Percentiles rank a stretch among this genome's conserved stretches.
Evolutionary conservation across 139 green algal genomes (phyloP).

Genomic region (Closterium sp.): DNA sequence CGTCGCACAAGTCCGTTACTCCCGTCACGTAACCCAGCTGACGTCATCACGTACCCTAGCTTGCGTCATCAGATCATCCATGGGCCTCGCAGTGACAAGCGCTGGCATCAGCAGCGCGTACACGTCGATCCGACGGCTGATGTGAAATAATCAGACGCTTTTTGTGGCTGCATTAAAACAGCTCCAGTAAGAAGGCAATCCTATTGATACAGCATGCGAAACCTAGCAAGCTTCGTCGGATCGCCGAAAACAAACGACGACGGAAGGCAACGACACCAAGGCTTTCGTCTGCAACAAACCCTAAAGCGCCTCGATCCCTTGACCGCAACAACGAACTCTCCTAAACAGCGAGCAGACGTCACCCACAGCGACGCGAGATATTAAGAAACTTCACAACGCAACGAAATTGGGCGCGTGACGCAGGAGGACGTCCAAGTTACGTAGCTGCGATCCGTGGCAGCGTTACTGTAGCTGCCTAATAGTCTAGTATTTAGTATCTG

Average conservation of each 20-base stretch:
- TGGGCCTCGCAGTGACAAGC: not conserved
- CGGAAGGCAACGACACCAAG: not conserved
- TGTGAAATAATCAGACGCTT: not conserved
- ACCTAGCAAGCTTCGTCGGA: not conserved
- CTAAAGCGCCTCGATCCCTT: not conserved
- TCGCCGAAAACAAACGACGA: not conserved
- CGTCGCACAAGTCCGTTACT: no score
- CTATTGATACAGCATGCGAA: not conserved
- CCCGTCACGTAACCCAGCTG: not conserved
- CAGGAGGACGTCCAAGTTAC: not conserved
- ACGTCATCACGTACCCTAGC: not conserved
- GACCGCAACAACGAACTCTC: not conserved
- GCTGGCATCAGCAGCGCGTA: not conserved
- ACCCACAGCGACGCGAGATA: not conserved
- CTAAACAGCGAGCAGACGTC: not conserved
- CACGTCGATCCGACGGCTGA: not conserved
- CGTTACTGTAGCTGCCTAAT: not conserved
- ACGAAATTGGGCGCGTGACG: no score
- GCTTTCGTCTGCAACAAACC: not conserved
- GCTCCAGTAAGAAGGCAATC: not conserved
- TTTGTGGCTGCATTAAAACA: not conserved
- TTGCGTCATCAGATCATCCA: not conserved
- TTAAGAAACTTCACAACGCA: not conserved
- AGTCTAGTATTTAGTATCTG: not conserved
- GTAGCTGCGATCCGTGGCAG: not conserved